Base-by-base conservation (phyloP, 176 grass and related monocot species). In the Themeda triandra region DNA sequence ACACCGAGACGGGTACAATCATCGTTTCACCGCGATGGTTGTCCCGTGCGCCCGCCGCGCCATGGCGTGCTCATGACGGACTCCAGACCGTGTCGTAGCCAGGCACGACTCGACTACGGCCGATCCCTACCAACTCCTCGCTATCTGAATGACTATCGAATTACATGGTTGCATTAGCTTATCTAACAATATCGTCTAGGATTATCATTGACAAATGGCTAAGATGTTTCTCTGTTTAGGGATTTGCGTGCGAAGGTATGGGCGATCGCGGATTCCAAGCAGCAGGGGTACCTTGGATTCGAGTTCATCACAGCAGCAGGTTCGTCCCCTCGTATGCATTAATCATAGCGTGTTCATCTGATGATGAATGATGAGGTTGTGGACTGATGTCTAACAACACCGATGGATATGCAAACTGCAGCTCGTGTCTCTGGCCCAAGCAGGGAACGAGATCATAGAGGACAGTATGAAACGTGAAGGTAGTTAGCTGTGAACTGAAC, bases 281-380 rank as follows among this genome's bases (percentile, higher is more conserved):
- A 92, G 40, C 96, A 98, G 85, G 96, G 96, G 77, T 98, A 65
- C 83, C 87, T 98, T 56, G 93, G 96, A 13, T 86, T 98, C 41
- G 96, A 98, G 88, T 98, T 98, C 74, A 77, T 95, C 69, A n/a
- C 83, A 44, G 80, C 96, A 44, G 96, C 91, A 95, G 93, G 96
- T 90, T 51, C 36, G 11, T 24, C 31, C 40, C 27, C n/a, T 39
- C 21, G 19, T 18, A 8, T 10, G 3, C n/a, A 29, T 36, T 11
- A 11, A 17, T 14, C 35, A 0, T 45, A 13, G 1, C 28, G 12
- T 27, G 24, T 63, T n/a, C 8, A 58, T 49, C 80, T 74, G 17
- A 24, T 68, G 37, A 28, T 5, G 17, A 77, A 40, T 31, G 12
- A 4, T 17, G 39, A 11, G 29, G 4, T 30, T 75, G 3, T 5